A percentile compares a stretch with the other conserved stretches of the same genome.
Conservation (phyloP, 345 rosid species). For the Eucalyptus leucophloia region DNA sequence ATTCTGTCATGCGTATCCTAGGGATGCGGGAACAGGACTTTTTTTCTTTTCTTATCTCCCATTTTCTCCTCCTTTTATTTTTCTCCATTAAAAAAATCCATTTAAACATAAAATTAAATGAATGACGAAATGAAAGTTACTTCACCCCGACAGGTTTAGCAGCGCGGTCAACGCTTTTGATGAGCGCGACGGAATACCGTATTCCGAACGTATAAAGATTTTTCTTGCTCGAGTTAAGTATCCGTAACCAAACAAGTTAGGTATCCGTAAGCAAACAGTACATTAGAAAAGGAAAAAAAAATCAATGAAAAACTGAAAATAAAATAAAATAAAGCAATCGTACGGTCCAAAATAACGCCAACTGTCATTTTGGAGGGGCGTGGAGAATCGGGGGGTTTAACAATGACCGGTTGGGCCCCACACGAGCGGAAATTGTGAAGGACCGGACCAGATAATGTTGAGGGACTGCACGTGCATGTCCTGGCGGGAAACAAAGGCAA, state of each 20-base stretch:
- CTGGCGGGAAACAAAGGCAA: neutral
- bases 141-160: neutral
- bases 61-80: neutral
- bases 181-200: neutral
- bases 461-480: neutral
- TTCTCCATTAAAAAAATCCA: neutral
- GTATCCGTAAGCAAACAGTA: neutral
- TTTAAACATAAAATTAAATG: neutral
- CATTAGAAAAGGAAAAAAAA: neutral
- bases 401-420: neutral
- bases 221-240: neutral
- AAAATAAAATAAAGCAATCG: neutral
- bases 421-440: neutral
- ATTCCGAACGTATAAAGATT: neutral
- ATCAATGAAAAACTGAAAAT: too few species aligned
- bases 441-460: neutral
- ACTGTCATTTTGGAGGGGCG: neutral
- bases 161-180: neutral
- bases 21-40: fast-evolving
- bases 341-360: neutral
- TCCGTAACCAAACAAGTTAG: neutral
- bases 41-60: neutral
- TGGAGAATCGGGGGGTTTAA: neutral
- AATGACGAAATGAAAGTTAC: neutral
- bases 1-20: fast-evolving